phyloP scores from a whole-genome alignment of 2,329 filamentous ascomycete species.

The Penicillium sp. region DNA sequence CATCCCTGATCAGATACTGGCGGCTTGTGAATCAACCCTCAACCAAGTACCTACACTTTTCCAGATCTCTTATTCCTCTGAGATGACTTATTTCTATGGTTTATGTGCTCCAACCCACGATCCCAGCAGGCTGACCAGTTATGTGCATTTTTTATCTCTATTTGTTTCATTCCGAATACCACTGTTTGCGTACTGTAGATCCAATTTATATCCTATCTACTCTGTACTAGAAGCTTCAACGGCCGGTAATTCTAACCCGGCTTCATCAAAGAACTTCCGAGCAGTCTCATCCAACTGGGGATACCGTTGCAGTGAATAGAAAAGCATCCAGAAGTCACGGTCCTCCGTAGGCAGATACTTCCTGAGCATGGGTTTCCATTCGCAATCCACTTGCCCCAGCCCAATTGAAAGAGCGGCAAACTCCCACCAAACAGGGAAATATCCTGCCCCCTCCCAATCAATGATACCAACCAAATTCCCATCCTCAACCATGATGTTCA shows the following conservation, averaged over 20 bases:
- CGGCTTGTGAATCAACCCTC: slow-evolving; percentile 1
- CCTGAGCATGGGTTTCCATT: slow-evolving; percentile 15
- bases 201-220: not conserved
- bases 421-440: slow-evolving; percentile 44
- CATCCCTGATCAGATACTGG: not conserved
- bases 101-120: slow-evolving; percentile 5
- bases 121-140: slow-evolving; percentile 10
- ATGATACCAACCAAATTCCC: slow-evolving; percentile 40
- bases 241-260: not conserved
- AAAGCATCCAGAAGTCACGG: not conserved
- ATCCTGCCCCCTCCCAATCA: slow-evolving; percentile 42
- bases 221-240: not conserved
- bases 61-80: slow-evolving; percentile 7
- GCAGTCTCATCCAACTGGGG: not conserved
- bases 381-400: slow-evolving; percentile 8
- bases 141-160: slow-evolving; percentile 1
- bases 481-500: slow-evolving; percentile 45
- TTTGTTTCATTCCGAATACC: slow-evolving; percentile 17
- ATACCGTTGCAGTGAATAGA: not conserved
- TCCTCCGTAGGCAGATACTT: not conserved
- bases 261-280: not conserved
- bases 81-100: not conserved
- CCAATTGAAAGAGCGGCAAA: slow-evolving; percentile 14
- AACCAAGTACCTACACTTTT: not conserved
- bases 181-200: slow-evolving; percentile 21